These are phyloP conservation scores for Phytophthora aleatoria DNA, from an alignment of 352 stramenopile species.

Conservation along the genomic window DNA sequence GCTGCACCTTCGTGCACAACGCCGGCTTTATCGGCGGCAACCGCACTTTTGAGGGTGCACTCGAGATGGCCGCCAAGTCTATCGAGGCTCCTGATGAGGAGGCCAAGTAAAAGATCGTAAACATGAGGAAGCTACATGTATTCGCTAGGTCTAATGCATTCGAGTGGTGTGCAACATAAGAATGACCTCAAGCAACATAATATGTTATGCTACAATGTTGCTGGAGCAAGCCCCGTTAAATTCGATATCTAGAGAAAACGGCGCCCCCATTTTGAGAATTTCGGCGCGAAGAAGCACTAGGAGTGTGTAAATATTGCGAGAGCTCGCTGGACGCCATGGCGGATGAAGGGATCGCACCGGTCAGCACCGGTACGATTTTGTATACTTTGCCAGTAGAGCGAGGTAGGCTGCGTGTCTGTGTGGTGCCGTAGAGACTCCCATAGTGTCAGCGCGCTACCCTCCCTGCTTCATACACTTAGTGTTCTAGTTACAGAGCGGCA, in stretches of 20 bases:
- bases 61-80: conserved; percentile 93
- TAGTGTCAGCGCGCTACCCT: background rate
- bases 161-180: background rate
- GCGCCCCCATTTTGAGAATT: conserved; percentile 30
- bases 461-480: background rate
- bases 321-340: conserved; percentile 24
- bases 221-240: conserved; percentile 4
- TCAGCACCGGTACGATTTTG: conserved; percentile 39
- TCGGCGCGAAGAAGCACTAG: conserved; percentile 11
- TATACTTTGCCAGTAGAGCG: conserved; percentile 38
- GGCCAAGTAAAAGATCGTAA: conserved; percentile 15
- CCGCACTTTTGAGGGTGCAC: conserved; percentile 93
- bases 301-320: background rate
- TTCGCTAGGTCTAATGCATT: background rate
- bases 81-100: conserved; percentile 40
- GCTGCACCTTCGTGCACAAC: conserved; percentile 97
- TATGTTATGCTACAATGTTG: background rate
- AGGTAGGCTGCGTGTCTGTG: conserved; percentile 32
- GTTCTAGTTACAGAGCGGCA: conserved; percentile 22
- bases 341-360: conserved; percentile 32
- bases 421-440: background rate
- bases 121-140: background rate
- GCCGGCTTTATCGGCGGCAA: conserved; percentile 99
- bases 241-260: conserved; percentile 17
- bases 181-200: background rate